Percentiles rank a stretch among this genome's conserved stretches.
Conservation (phyloP, 1,284 basidiomycete species). For the Ganoderma meredithae region DNA sequence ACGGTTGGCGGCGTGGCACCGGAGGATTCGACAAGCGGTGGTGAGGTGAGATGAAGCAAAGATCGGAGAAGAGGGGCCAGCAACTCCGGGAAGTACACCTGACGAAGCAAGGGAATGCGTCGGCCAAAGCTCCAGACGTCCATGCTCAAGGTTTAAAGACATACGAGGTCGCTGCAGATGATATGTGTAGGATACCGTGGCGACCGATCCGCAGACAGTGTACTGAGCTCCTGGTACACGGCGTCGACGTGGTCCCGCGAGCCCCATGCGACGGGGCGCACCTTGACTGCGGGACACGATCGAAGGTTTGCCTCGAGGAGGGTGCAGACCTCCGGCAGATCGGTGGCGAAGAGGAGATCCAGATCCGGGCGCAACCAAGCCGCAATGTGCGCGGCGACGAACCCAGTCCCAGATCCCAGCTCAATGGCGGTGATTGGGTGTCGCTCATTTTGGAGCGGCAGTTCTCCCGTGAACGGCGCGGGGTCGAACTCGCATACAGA, state of each 20-base stretch:
- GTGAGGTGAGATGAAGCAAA: slow-evolving; percentile 69
- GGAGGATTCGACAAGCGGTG: slow-evolving; percentile 45
- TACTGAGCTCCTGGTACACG: slow-evolving; percentile 50
- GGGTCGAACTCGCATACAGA: slow-evolving; percentile 62
- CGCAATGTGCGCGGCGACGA: slow-evolving; percentile 61
- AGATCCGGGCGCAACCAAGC: slow-evolving; percentile 38
- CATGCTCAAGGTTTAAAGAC: slow-evolving; percentile 35
- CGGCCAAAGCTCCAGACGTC: slow-evolving; percentile 8
- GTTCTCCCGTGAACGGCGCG: slow-evolving; percentile 41
- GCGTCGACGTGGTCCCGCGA: slow-evolving; percentile 48
- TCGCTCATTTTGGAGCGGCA: not conserved
- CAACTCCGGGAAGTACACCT: slow-evolving; percentile 83
- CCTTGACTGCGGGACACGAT: slow-evolving; percentile 33
- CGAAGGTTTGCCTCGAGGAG: slow-evolving; percentile 64
- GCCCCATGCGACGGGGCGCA: slow-evolving; percentile 76
- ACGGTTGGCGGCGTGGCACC: slow-evolving; percentile 40
- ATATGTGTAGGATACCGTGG: slow-evolving; percentile 59
- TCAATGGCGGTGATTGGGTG: slow-evolving; percentile 56
- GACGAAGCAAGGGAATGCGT: slow-evolving; percentile 14
- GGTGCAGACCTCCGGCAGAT: slow-evolving; percentile 73
- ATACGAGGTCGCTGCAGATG: slow-evolving; percentile 78
- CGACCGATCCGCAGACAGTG: slow-evolving; percentile 2
- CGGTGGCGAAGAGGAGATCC: slow-evolving; percentile 65
- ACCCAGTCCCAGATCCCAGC: slow-evolving; percentile 77
- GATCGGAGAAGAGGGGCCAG: slow-evolving; percentile 74